These are phyloP conservation scores for Lindgomyces ingoldianus DNA, from an alignment of 495 filamentous ascomycete species.

Conservation along the genomic window DNA sequence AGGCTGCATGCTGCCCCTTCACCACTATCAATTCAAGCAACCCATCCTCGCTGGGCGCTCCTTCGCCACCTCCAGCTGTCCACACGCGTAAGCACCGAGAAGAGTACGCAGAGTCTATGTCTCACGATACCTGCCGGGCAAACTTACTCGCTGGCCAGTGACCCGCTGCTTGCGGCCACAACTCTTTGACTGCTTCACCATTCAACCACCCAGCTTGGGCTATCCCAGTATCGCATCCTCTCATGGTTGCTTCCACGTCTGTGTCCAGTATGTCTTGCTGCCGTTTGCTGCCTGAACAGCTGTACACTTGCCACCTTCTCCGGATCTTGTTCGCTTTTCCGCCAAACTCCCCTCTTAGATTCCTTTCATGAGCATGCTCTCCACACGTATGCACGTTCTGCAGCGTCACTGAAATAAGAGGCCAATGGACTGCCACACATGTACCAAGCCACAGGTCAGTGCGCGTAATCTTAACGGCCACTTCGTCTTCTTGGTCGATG, in stretches of 20 bases:
- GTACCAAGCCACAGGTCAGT: too few species aligned
- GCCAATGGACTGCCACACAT: too few species aligned
- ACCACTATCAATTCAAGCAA: not conserved
- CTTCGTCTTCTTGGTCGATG: too few species aligned
- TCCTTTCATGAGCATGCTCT: not conserved
- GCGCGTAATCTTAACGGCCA: too few species aligned
- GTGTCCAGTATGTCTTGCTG: not conserved
- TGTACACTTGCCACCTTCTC: not conserved
- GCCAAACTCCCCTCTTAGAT: not conserved
- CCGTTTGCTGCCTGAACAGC: not conserved
- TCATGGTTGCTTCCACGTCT: too few species aligned
- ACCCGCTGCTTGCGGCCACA: too few species aligned
- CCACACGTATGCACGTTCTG: not conserved
- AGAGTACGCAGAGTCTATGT: not conserved
- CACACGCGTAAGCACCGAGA: constrained; percentile 26
- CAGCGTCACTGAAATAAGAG: too few species aligned
- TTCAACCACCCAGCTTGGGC: not conserved
- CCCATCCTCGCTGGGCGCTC: not conserved
- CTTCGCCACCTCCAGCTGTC: constrained; percentile 17
- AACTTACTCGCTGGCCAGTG: too few species aligned
- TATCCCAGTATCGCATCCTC: too few species aligned
- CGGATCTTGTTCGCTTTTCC: not conserved
- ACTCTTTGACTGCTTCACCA: not conserved
- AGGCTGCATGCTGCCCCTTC: constrained; percentile 12
- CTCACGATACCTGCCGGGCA: not conserved